Evolutionary conservation across 371 early-diverging fungal genomes (phyloP), one percentile per base, ranked within the genome.

Genomic region (Mortierella sp.): DNA sequence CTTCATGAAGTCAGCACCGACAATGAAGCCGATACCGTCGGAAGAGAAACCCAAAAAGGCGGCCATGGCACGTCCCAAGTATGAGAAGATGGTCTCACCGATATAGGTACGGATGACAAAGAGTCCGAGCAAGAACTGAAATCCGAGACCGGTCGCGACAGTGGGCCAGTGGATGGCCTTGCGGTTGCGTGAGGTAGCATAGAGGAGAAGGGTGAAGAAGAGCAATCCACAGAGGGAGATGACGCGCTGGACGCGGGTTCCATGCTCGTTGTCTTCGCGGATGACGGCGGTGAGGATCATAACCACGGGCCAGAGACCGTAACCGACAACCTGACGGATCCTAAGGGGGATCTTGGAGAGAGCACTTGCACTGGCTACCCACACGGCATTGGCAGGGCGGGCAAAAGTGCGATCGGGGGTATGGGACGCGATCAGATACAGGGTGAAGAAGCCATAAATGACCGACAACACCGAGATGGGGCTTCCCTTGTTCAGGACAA

Each of bases 51-150:
- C 84, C 31, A 96, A 84, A 75, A 94, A 90, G 6, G 75, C 72
- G 54, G 89, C 82, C 58, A 90, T 88, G 57, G 87, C 81, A 0
- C 46, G 71, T 41, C 95, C 87, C 15, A 91, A 47, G 90, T 92
- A 94, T 12, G 83, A 65, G 83, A 96, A 95, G 54, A 94, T 83
- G 71, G 88, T 86, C 56, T 87, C 82, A n/a, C 96, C 96, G 56
- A 89, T 84, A 28, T 76, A 67, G n/a, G 92, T 91, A 55, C 89
- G 86, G 70, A 95, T 85, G 23, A 95, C 93, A 71, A 96, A 89
- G 47, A 94, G 80, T 31, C 92, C 97, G 54, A 96, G 62, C 34
- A 93, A 51, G 80, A 90, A 91, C 79, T 96, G 95, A 58, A 93
- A 42, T 30, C 92, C 71, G 30, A 91, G 81, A 23, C 93, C 95